These are phyloP conservation scores for Immersiporthe knoxdaviesiana DNA, from an alignment of 2,329 filamentous ascomycete genomes.

Conservation along the genomic window DNA sequence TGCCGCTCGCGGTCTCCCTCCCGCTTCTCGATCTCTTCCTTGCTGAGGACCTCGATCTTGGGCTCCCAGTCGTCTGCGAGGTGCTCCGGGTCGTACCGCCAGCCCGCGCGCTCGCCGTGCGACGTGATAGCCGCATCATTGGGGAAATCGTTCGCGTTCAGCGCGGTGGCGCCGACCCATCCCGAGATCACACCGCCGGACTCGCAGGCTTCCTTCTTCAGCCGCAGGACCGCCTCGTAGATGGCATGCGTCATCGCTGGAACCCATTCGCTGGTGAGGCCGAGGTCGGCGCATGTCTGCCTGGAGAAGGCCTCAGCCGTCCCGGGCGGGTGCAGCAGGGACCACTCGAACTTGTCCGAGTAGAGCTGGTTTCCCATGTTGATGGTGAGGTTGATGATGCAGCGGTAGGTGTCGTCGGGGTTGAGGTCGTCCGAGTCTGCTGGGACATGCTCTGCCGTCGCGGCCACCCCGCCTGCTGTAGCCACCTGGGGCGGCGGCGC, in stretches of 20 bases:
- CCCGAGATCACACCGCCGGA: conserved; percentile 83
- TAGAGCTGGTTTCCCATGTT: conserved; percentile 91
- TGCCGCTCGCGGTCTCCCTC: conserved; percentile 94
- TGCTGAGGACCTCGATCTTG: conserved; percentile 78
- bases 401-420: conserved; percentile 92
- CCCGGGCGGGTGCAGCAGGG: conserved; percentile 85
- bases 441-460: conserved; percentile 66
- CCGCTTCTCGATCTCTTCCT: conserved; percentile 96
- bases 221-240: conserved; percentile 86
- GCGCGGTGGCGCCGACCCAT: conserved; percentile 46
- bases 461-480: conserved; percentile 61
- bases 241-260: conserved; percentile 94
- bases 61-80: conserved; percentile 84
- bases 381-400: conserved; percentile 87
- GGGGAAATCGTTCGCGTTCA: conserved; percentile 72
- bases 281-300: conserved; percentile 89
- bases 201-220: conserved; percentile 97
- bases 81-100: conserved; percentile 93
- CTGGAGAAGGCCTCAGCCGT: conserved; percentile 92
- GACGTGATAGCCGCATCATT: conserved; percentile 74
- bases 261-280: conserved; percentile 89
- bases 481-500: conserved; percentile 13
- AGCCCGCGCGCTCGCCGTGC: conserved; percentile 64
- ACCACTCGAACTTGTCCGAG: conserved; percentile 98
- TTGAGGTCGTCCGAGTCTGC: conserved; percentile 76